Percentiles rank a stretch among this genome's conserved stretches.
Conservation (phyloP, 2,329 filamentous ascomycete species). For the Verticillium longisporum region DNA sequence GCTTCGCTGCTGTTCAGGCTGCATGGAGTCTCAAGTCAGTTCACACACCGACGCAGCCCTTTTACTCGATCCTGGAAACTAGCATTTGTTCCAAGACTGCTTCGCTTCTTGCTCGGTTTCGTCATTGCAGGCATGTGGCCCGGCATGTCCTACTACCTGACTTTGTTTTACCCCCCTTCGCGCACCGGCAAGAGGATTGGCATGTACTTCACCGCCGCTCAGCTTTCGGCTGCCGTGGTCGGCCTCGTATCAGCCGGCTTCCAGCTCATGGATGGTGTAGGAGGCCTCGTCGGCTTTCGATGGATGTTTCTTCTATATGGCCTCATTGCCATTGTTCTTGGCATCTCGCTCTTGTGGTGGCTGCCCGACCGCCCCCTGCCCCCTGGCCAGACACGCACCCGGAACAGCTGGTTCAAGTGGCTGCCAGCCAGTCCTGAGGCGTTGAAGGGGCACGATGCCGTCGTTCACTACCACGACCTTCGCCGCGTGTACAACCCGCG, state of each 20-base stretch:
- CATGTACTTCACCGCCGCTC: constrained; percentile 81
- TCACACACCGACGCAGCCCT: background rate
- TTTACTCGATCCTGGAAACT: background rate
- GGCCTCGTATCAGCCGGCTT: constrained; percentile 87
- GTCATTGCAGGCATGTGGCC: constrained; percentile 95
- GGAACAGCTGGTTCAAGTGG: constrained; percentile 51
- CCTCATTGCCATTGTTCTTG: constrained; percentile 64
- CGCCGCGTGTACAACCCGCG: constrained; percentile 71
- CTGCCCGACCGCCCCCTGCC: constrained; percentile 74
- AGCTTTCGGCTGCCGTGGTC: constrained; percentile 83
- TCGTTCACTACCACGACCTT: constrained; percentile 77
- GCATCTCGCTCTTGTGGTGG: constrained; percentile 78
- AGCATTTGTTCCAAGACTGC: constrained; percentile 38
- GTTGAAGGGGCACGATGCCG: constrained; percentile 68
- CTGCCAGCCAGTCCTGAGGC: constrained; percentile 65
- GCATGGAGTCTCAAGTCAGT: constrained; percentile 77
- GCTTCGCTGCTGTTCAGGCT: constrained; percentile 73
- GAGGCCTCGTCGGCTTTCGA: constrained; percentile 73
- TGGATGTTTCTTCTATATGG: constrained; percentile 95
- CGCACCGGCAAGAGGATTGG: constrained; percentile 83
- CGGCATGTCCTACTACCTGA: constrained; percentile 89
- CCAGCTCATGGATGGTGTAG: constrained; percentile 77
- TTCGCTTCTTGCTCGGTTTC: constrained; percentile 76
- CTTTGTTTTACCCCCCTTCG: constrained; percentile 84
- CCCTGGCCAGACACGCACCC: constrained; percentile 55